These are phyloP conservation scores for Gossypium gossypioides DNA, from an alignment of 441 rosid genomes.

Conservation along the genomic window DNA sequence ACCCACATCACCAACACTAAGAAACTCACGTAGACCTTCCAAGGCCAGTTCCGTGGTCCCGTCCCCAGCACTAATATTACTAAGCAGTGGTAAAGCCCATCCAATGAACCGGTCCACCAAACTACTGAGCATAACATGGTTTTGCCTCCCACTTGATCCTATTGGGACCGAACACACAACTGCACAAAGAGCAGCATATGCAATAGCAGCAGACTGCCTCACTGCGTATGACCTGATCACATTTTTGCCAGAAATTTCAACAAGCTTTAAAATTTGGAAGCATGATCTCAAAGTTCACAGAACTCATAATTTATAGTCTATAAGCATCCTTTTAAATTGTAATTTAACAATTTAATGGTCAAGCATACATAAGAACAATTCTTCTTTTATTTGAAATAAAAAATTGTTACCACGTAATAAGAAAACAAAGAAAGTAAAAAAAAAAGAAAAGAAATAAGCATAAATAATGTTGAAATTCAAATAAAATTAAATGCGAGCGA, in stretches of 20 bases:
- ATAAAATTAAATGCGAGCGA: neutral
- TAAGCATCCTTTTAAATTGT: neutral
- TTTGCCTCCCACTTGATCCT: constrained; percentile 74
- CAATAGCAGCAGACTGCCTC: constrained; percentile 70
- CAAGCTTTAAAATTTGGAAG: neutral
- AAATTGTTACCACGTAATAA: neutral
- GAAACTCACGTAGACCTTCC: constrained; percentile 76
- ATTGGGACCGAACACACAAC: constrained; percentile 60
- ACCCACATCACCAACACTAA: constrained; percentile 67
- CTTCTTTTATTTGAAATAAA: neutral
- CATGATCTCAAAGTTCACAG: neutral
- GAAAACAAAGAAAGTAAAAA: too few species aligned
- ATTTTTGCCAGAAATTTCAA: neutral
- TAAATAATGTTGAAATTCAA: neutral
- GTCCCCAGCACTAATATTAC: constrained; percentile 57
- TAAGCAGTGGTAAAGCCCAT: constrained; percentile 86
- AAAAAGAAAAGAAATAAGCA: neutral
- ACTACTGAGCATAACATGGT: constrained; percentile 68
- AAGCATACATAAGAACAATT: neutral
- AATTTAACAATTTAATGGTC: neutral
- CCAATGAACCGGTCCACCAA: constrained; percentile 74
- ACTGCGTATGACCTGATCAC: constrained; percentile 58
- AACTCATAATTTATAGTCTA: neutral
- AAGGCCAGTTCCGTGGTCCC: constrained; percentile 59
- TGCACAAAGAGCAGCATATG: constrained; percentile 80